Base-by-base conservation (phyloP, 495 filamentous ascomycete species). In the Durotheca rogersii region DNA sequence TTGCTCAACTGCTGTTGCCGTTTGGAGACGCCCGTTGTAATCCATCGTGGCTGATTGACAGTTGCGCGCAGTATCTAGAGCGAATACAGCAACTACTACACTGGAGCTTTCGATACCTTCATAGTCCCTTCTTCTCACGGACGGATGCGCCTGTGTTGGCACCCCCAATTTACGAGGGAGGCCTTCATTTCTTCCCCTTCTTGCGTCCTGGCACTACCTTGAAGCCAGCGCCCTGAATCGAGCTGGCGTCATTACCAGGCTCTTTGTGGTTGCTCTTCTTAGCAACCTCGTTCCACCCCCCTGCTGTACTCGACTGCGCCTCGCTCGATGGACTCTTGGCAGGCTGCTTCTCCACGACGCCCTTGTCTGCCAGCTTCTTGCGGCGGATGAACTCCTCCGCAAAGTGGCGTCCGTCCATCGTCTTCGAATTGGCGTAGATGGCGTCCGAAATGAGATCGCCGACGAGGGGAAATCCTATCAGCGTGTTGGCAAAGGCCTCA, bases 281-380 rank as follows among this genome's bases (percentile, higher is more conserved):
- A 6, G 93, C 93, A 56, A 98, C 93, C 72, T 97, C 94, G 61
- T 81, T 95, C 93, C 93, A 97, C 18, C 93, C 93, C 46, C 89
- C 86, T 14, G 70, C 70, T 43, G 65, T 74, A 41, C 71, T 77
- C 15, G 73, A 73, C 38, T 60, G 66, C 16, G 69, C 71, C 34
- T 72, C 73, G 1, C 64, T 70, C 41, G 75, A 74, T 58, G 56
- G 75, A 29, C 56, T 61, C 67, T 43, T 76, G 68, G 44, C 82
- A 72, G 63, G 74, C 63, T 64, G 73, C 66, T 66, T 74, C 59
- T 86, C 81, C 1, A 93, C 74, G 21, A 96, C 77, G 20, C 93
- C 93, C 74, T 86, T 89, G 52, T 95, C 90, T 1, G 92, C 94
- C 0, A 92, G 79, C 78, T 89, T 91, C 67, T 88, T 89, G 47